These are phyloP conservation scores for Trapa bicornis DNA, from an alignment of 345 rosid species.

Conservation along the genomic window DNA sequence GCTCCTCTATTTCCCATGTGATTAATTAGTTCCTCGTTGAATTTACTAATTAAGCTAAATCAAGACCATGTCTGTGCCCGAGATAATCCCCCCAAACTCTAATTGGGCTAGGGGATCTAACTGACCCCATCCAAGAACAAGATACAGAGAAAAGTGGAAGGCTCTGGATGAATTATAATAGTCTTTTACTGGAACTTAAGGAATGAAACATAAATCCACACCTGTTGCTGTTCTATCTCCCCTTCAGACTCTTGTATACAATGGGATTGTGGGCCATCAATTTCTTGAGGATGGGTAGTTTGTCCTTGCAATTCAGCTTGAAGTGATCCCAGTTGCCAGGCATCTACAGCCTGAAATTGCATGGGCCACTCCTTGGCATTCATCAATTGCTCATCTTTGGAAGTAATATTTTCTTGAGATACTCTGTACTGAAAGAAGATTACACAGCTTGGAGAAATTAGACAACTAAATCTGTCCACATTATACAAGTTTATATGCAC, in stretches of 20 bases:
- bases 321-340: slow-evolving; percentile 62
- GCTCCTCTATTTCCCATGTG: background rate
- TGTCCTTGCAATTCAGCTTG: slow-evolving; percentile 79
- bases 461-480: background rate
- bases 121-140: background rate
- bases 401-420: slow-evolving; percentile 71
- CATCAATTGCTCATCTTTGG: slow-evolving; percentile 82
- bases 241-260: background rate
- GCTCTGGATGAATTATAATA: background rate
- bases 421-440: slow-evolving; percentile 60
- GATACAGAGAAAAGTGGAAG: background rate
- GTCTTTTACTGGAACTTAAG: background rate
- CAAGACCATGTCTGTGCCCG: background rate
- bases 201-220: background rate
- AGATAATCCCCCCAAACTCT: background rate
- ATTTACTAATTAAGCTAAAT: background rate
- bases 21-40: background rate
- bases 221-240: background rate
- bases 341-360: slow-evolving; percentile 84
- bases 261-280: background rate
- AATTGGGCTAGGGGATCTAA: background rate
- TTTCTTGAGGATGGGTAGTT: slow-evolving; percentile 43
- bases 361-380: slow-evolving; percentile 71
- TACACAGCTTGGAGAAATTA: background rate
- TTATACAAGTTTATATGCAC: background rate